Base-by-base conservation (phyloP, 2,329 filamentous ascomycete species). In the Metarhizium rileyi region DNA sequence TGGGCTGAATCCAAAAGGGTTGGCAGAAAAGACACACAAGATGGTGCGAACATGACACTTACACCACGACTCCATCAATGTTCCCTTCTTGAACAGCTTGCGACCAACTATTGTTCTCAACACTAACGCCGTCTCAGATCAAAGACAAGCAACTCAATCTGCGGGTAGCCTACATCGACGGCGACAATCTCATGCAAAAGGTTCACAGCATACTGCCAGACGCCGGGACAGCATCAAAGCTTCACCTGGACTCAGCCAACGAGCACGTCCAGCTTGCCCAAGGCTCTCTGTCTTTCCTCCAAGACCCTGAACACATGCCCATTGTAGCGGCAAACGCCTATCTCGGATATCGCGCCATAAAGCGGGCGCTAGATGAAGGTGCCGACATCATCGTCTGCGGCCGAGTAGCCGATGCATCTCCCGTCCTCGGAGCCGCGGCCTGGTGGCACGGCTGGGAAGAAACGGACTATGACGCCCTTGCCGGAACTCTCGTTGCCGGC, bases 391-490 rank as follows among this genome's bases (percentile, higher is more conserved):
- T 72, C 38, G 63, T 72, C 16, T 70, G 68, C 46, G 69, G 70
- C 3, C 63, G 70, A 33, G 68, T 70, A 2, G 67, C 69, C 0
- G 70, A 73, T 55, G 71, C 71, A 0, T 68, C 65, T 7, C 71
- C 71, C 0, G 73, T 77, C 2, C 76, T 78, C 26, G 75, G 69
- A 0, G 73, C 73, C 0, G 74, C 75, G 0, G 73, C 71, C 63
- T 77, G 66, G 57, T 79, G 75, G 74, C 66, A 77, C 53, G 61
- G 63, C 1, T 79, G 75, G 76, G 48, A 50, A 0, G 66, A 69
- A 27, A 64, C 60, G 0, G 65, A 71, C 38, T 76, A 71, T 48
- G 68, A 78, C 52, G 54, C 64, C 25, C 68, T 78, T 7, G 74
- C 74, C 1, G 68, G 70, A 0, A 61, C 70, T 0, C 51, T 76